Evolutionary conservation across 2,329 filamentous ascomycete species (phyloP), one percentile per base, ranked within the genome.

Genomic region (Grosmannia huntii): DNA sequence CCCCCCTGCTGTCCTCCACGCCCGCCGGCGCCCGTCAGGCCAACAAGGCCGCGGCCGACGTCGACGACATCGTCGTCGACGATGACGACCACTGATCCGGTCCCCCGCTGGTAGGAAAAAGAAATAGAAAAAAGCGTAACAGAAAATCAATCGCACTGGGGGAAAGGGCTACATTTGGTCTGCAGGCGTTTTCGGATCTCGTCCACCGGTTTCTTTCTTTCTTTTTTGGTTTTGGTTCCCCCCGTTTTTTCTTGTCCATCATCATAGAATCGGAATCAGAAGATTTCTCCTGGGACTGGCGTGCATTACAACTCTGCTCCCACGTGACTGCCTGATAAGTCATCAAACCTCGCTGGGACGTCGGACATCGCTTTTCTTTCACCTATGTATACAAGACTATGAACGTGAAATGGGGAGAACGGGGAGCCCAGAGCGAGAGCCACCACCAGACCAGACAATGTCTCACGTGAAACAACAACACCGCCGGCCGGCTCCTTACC

Each of bases 41-140:
- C 41, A 58, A 51, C 38, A 57, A 25, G 21, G 53, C 14, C 23
- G 33, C 46, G 23, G 44, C 16, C 11, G 50, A 55, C 12, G 28
- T 38, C 41, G 33, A 28, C 12, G 59, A 55, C 16, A 41, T 59
- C 33, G 58, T 57, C 25, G 53, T 55, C 16, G 61, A 56, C 6
- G 57, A 55, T 14, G 57, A 23, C 1, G 46, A 38, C 46, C 21
- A 33, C 48, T 14, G 16, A 44, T 9, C 31, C 31, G 31, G 6
- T 7, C 9, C 9, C 31, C 27, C 27, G 27, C 27, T 28, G 27
- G 27, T 10, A 10, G 5, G 23, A 14, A 16, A 3, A 48, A 25
- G 14, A 5, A 25, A 9, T 48, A 10, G n/a, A 48, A 23, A 6
- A 46, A 19, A 23, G 19, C n/a, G 21, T 21, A 23, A 38, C 36